Base-by-base conservation (phyloP, 2,329 filamentous ascomycete species). In the Pestalotiopsis sp. region DNA sequence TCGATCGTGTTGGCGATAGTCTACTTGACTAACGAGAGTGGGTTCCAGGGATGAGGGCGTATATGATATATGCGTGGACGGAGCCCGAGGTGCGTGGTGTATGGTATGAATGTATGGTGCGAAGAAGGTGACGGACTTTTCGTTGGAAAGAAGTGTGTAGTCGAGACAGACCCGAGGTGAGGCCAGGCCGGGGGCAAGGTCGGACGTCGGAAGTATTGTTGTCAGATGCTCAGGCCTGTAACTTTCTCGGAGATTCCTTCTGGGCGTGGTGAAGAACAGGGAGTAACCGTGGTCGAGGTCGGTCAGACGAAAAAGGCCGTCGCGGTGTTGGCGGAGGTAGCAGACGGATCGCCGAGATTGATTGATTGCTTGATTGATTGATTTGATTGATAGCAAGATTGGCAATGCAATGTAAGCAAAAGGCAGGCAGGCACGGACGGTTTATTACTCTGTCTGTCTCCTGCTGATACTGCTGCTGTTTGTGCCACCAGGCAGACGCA, bases 151-250 rank as follows among this genome's bases (percentile, higher is more conserved):
- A 52, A 5, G 45, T 40, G 31, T 27, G 25, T 36, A 59, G 14
- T 59, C 57, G 57, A 59, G 27, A 23, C 13, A 14, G 23, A 59
- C n/a, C 17, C 23, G 23, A 59, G 59, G 27, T 62, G 14, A 36
- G 59, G 27, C 59, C 36, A 40, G 59, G 59, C 59, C 31, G 31
- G 31, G 59, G 59, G 27, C 59, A 40, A 40, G 45, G 59, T 62
- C 59, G 59, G 59, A 38, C 17, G 59, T 40, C 59, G 59, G 59
- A 27, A 36, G 25, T 27, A 62, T 62, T 62, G 59, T n/a, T 36
- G 59, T 38, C 59, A 62, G 59, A 62, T 20, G 25, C 14, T 36
- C 27, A 62, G 36, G 59, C 40, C 59, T 62, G 59, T 52, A 27
- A 36, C 14, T 62, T 36, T 36, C 25, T 36, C n/a, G 59, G 31